Evolutionary conservation across 306 rosid species (phyloP).

Genomic region (Sindora glabra): DNA sequence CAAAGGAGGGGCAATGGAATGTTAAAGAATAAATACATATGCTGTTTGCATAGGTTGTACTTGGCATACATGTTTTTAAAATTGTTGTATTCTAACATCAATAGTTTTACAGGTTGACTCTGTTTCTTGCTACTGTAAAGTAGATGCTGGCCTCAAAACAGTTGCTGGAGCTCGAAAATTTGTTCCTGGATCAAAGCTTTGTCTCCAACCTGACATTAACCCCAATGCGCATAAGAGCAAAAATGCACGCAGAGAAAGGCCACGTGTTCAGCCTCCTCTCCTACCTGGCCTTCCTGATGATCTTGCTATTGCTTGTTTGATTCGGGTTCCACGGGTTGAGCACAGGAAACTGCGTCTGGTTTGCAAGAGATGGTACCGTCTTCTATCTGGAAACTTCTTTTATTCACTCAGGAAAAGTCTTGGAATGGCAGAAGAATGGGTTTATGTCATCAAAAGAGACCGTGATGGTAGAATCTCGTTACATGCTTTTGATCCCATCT

Average conservation of each 20-base stretch:
- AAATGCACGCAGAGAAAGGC: slow-evolving; percentile 69
- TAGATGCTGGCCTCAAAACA: slow-evolving; percentile 88
- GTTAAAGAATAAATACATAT: not conserved
- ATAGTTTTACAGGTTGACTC: slow-evolving; percentile 78
- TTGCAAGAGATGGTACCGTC: slow-evolving; percentile 95
- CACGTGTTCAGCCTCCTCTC: slow-evolving; percentile 87
- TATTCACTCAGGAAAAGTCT: slow-evolving; percentile 93
- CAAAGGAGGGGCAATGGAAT: too few relatives aligned
- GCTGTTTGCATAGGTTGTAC: not conserved
- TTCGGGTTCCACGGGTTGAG: slow-evolving; percentile 89
- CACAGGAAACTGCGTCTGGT: slow-evolving; percentile 86
- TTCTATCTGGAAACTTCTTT: slow-evolving; percentile 85
- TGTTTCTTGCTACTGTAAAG: slow-evolving; percentile 96
- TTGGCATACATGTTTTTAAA: not conserved
- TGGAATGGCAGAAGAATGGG: slow-evolving; percentile 99
- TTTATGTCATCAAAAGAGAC: slow-evolving; percentile 91
- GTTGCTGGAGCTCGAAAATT: slow-evolving; percentile 94
- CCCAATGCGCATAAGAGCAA: slow-evolving; percentile 83
- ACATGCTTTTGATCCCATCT: slow-evolving; percentile 96
- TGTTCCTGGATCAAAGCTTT: slow-evolving; percentile 90
- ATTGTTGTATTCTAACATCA: slow-evolving; percentile 24
- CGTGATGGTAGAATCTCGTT: slow-evolving; percentile 89
- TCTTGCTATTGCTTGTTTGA: slow-evolving; percentile 96
- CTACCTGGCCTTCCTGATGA: slow-evolving; percentile 98
- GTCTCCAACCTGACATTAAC: slow-evolving; percentile 96